These are phyloP conservation scores for Cladosporium sp. DNA, from an alignment of 2,329 filamentous ascomycete genomes.

Conservation along the genomic window DNA sequence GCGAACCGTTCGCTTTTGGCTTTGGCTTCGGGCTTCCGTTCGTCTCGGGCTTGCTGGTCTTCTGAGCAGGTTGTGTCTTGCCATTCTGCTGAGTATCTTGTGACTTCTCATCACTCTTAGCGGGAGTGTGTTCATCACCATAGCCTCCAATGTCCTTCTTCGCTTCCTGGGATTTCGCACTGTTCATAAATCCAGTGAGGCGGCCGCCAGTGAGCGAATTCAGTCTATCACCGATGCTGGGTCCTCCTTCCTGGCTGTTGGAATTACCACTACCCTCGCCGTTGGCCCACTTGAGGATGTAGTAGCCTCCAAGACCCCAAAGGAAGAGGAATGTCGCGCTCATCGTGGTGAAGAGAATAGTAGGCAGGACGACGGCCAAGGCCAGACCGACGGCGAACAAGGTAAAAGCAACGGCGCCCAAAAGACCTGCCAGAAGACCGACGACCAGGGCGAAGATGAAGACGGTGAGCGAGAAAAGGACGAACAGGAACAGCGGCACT, in stretches of 20 bases:
- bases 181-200: constrained; percentile 32
- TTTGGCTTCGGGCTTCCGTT: constrained; percentile 7
- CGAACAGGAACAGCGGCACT: constrained; percentile 64
- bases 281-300: constrained; percentile 39
- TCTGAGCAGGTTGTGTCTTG: constrained; percentile 14
- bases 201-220: constrained; percentile 37
- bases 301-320: constrained; percentile 60
- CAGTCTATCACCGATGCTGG: constrained; percentile 38
- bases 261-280: constrained; percentile 14
- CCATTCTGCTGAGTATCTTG: constrained; percentile 11
- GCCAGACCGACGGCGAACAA: constrained; percentile 65
- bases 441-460: constrained; percentile 58
- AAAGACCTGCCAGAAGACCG: constrained; percentile 50
- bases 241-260: constrained; percentile 15
- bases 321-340: constrained; percentile 62
- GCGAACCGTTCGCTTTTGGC: neutral
- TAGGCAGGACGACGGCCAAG: constrained; percentile 62
- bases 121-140: constrained; percentile 16
- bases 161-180: constrained; percentile 13
- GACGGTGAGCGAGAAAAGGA: constrained; percentile 59
- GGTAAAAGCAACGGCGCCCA: constrained; percentile 55
- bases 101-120: constrained; percentile 15
- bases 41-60: constrained; percentile 12
- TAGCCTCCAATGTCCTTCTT: constrained; percentile 17
- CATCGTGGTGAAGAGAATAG: constrained; percentile 60